Conservation (phyloP, 2,329 filamentous ascomycete genomes). For the Anthostomella pinea region DNA sequence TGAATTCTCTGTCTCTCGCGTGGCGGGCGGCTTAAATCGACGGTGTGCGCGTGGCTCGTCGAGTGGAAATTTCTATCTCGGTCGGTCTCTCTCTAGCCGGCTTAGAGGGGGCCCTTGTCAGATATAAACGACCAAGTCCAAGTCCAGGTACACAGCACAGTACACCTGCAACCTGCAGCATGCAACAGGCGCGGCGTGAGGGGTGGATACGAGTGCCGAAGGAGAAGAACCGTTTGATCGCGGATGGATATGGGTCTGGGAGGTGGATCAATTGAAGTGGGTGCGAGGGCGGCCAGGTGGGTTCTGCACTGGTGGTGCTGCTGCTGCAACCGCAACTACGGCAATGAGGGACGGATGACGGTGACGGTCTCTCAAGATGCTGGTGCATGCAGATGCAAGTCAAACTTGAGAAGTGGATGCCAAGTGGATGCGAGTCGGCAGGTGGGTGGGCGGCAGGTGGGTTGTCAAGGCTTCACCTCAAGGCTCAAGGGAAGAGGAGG, state of each 20-base stretch:
- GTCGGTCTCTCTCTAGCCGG: slow-evolving; percentile 22
- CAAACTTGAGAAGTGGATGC: slow-evolving; percentile 26
- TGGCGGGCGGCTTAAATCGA: too few relatives aligned
- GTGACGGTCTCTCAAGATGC: slow-evolving; percentile 30
- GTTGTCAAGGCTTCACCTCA: too few relatives aligned
- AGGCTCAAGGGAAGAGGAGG: slow-evolving; percentile 11
- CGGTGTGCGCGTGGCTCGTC: too few relatives aligned
- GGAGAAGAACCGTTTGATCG: slow-evolving; percentile 25
- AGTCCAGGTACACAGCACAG: slow-evolving; percentile 14
- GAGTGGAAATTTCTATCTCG: slow-evolving; percentile 19
- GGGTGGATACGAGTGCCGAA: slow-evolving; percentile 30
- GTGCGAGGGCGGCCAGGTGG: slow-evolving; percentile 24
- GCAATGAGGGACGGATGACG: slow-evolving; percentile 28
- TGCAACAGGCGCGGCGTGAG: slow-evolving; percentile 23
- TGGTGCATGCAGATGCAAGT: slow-evolving; percentile 34
- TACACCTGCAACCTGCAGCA: too few relatives aligned
- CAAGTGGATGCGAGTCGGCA: slow-evolving; percentile 17
- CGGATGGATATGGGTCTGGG: slow-evolving; percentile 15
- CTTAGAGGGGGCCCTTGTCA: slow-evolving; percentile 28
- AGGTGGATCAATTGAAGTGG: slow-evolving; percentile 23
- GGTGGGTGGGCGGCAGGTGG: slow-evolving; percentile 21
- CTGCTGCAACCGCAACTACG: too few relatives aligned
- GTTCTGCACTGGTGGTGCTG: slow-evolving; percentile 10
- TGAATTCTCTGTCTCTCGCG: slow-evolving; percentile 14
- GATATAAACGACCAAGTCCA: slow-evolving; percentile 25